Conservation (phyloP, 2,329 filamentous ascomycete species). For the Cadophora malorum region DNA sequence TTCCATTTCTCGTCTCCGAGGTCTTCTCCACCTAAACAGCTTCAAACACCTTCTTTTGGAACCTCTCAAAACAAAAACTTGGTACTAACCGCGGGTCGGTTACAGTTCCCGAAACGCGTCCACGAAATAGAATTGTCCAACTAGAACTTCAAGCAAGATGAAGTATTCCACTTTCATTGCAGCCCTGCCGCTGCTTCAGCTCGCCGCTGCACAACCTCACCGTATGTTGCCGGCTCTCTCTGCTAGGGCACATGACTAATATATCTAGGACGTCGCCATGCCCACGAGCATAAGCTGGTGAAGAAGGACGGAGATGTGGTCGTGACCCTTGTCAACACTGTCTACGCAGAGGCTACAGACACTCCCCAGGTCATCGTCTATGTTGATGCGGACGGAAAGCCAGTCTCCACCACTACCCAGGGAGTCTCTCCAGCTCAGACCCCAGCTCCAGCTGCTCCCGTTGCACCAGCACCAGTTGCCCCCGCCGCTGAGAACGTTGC, state of each 20-base stretch:
- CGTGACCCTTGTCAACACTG: constrained; percentile 47
- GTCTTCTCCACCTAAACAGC: background rate
- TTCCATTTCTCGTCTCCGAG: too few relatives aligned
- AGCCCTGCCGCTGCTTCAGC: constrained; percentile 49
- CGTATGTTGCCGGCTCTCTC: constrained; percentile 21
- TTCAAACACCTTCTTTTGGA: constrained; percentile 7
- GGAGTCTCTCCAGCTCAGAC: constrained; percentile 20
- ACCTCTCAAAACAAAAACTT: constrained; percentile 13
- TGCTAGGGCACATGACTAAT: constrained; percentile 9
- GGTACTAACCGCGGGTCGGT: constrained; percentile 35
- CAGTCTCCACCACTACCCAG: constrained; percentile 51
- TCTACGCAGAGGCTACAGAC: constrained; percentile 46
- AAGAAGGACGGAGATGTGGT: constrained; percentile 40
- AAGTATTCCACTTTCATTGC: constrained; percentile 49
- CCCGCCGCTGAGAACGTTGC: constrained; percentile 4
- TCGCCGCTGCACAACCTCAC: constrained; percentile 51
- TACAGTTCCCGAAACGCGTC: constrained; percentile 25
- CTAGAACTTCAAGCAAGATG: constrained; percentile 48
- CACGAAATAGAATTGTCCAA: constrained; percentile 29
- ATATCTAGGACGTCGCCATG: constrained; percentile 35
- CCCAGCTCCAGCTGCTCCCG: constrained; percentile 13
- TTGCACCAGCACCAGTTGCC: background rate
- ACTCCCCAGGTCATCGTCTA: constrained; percentile 62
- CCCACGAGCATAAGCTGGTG: constrained; percentile 37
- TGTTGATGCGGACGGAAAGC: constrained; percentile 63